These are phyloP conservation scores for Volutella citrinella DNA, from an alignment of 2,329 filamentous ascomycete species.

Conservation along the genomic window DNA sequence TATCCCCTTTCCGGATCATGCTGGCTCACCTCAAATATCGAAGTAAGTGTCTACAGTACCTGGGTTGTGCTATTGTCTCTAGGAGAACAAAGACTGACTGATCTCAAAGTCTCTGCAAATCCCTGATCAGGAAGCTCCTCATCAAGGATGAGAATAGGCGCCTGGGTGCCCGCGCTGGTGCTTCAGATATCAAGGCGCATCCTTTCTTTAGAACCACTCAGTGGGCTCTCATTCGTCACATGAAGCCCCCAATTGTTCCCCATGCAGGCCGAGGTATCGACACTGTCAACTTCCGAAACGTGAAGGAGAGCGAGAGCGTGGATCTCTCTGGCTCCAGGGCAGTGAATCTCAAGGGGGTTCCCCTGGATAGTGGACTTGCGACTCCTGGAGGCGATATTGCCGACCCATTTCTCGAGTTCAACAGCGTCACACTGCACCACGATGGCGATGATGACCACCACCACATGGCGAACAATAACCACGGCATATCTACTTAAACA, in stretches of 20 bases:
- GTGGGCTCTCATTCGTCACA: conserved; percentile 95
- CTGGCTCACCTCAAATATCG: conserved; percentile 78
- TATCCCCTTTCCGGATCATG: conserved; percentile 90
- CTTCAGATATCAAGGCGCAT: conserved; percentile 93
- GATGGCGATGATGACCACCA: conserved; percentile 74
- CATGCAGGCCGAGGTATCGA: conserved; percentile 87
- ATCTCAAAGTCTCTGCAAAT: conserved; percentile 79
- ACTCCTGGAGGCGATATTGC: conserved; percentile 79
- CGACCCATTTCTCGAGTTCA: conserved; percentile 98
- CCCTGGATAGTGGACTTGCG: conserved; percentile 78
- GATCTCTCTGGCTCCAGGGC: conserved; percentile 67
- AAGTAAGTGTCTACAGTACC: no score
- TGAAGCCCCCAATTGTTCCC: conserved; percentile 96
- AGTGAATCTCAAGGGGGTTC: conserved; percentile 68
- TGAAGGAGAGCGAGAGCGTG: conserved; percentile 95
- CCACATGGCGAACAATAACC: conserved; percentile 7
- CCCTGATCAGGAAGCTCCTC: conserved; percentile 88
- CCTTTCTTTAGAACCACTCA: conserved; percentile 95
- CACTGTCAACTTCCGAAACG: conserved; percentile 94
- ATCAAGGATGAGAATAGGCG: conserved; percentile 97
- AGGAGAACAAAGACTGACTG: conserved; percentile 12
- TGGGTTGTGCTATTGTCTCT: no score
- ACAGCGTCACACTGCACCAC: conserved; percentile 95
- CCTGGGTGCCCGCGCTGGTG: conserved; percentile 88
- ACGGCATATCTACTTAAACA: neutral